These are phyloP conservation scores for Phanerochaete sordida DNA, from an alignment of 768 basidiomycete genomes.

Conservation along the genomic window DNA sequence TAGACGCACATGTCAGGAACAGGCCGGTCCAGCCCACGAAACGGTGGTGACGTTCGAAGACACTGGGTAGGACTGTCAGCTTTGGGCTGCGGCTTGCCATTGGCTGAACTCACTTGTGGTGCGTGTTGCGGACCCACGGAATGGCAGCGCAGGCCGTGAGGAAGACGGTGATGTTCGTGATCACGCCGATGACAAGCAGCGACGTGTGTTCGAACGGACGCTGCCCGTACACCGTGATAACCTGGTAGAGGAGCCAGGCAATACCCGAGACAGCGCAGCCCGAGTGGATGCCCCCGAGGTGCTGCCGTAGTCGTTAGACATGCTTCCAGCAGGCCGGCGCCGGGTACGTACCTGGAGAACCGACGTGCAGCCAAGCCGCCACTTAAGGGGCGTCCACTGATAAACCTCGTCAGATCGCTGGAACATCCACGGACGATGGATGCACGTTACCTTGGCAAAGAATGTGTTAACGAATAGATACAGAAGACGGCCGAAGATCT, in stretches of 20 bases:
- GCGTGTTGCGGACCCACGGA: constrained; percentile 77
- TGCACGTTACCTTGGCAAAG: constrained; percentile 62
- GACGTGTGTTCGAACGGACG: constrained; percentile 49
- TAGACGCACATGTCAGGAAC: constrained; percentile 45
- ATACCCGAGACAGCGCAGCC: constrained; percentile 72
- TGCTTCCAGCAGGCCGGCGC: constrained; percentile 1
- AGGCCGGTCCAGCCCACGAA: constrained; percentile 75
- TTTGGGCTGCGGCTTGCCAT: not conserved
- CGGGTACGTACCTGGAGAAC: constrained; percentile 48
- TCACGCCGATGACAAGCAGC: constrained; percentile 56
- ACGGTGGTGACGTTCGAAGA: constrained; percentile 78
- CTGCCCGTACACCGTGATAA: constrained; percentile 52
- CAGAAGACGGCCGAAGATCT: constrained; percentile 74
- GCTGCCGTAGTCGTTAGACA: constrained; percentile 33
- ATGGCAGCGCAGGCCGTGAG: constrained; percentile 63
- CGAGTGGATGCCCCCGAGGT: constrained; percentile 78
- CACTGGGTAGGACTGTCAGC: constrained; percentile 35
- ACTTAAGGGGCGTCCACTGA: constrained; percentile 73
- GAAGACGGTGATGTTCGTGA: constrained; percentile 54
- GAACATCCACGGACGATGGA: not conserved
- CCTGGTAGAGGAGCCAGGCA: constrained; percentile 63
- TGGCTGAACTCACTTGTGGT: constrained; percentile 61
- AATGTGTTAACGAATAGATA: constrained; percentile 68
- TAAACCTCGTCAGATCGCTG: not conserved
- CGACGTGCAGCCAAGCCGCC: constrained; percentile 69